A percentile compares a stretch with the other conserved stretches of the same genome.
Evolutionary conservation across 441 rosid genomes (phyloP).

Genomic region (Adansonia grandidieri): DNA sequence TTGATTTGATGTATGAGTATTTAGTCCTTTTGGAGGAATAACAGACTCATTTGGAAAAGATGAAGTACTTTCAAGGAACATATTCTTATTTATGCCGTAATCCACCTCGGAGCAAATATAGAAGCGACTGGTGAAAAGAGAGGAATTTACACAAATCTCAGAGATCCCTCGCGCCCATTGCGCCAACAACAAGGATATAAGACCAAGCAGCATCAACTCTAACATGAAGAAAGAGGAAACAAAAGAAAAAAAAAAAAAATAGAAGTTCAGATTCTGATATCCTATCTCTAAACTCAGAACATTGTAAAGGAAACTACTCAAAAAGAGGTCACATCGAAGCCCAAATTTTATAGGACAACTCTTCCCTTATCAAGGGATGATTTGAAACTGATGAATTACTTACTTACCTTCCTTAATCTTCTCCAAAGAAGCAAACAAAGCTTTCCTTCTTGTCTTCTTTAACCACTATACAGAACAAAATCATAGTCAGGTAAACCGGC

Average conservation of each 20-base stretch:
- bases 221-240: slow-evolving; percentile 26
- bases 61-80: slow-evolving; percentile 41
- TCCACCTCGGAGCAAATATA: slow-evolving; percentile 79
- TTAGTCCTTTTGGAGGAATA: slow-evolving; percentile 60
- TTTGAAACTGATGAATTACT: slow-evolving; percentile 17
- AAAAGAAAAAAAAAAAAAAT: slow-evolving; percentile 20
- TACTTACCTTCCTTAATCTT: slow-evolving; percentile 87
- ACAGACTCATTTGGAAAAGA: slow-evolving; percentile 50
- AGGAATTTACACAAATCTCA: slow-evolving; percentile 83
- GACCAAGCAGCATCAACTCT: slow-evolving; percentile 99
- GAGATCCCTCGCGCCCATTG: slow-evolving; percentile 95
- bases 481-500: background rate
- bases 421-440: slow-evolving; percentile 80
- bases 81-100: slow-evolving; percentile 44
- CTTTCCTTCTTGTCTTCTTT: slow-evolving; percentile 84
- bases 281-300: background rate
- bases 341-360: background rate
- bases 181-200: slow-evolving; percentile 84
- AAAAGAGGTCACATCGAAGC: background rate
- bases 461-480: slow-evolving; percentile 65
- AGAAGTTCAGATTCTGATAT: slow-evolving; percentile 24
- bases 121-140: slow-evolving; percentile 85
- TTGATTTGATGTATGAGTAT: slow-evolving; percentile 48
- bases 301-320: background rate
- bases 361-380: background rate